Percentiles rank a stretch among this genome's conserved stretches.
Conservation (phyloP, 306 rosid genomes). For the Cyclanthera cordifolia region DNA sequence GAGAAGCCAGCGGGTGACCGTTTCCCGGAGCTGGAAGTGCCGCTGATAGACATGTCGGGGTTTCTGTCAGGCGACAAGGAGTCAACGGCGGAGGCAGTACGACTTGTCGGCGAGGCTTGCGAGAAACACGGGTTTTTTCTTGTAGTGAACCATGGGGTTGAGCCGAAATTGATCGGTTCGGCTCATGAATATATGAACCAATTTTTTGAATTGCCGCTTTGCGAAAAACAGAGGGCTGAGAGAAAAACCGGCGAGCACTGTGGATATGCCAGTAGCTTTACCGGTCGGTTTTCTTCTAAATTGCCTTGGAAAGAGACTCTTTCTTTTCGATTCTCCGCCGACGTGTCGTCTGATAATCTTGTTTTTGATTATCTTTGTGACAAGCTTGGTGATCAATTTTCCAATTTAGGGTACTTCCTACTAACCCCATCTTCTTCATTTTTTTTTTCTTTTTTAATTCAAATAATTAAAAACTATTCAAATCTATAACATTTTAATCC, state of each 20-base stretch:
- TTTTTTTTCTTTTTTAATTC: too few species aligned
- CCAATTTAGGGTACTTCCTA: constrained; percentile 56
- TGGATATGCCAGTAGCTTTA: constrained; percentile 95
- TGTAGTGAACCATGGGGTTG: constrained; percentile 72
- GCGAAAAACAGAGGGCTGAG: constrained; percentile 64
- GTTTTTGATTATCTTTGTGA: constrained; percentile 41
- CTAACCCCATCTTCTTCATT: too few species aligned
- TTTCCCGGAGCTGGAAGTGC: constrained; percentile 49
- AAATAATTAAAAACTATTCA: too few species aligned
- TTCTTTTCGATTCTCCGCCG: constrained; percentile 47
- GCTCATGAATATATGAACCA: constrained; percentile 57
- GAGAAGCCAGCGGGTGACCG: constrained; percentile 43
- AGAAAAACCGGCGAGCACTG: constrained; percentile 72
- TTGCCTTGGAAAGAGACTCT: constrained; percentile 95
- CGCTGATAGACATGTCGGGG: constrained; percentile 44
- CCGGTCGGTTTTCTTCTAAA: constrained; percentile 73
- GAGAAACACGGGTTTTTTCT: constrained; percentile 76
- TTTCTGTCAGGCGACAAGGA: constrained; percentile 51
- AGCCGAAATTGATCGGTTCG: constrained; percentile 29
- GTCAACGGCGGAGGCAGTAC: constrained; percentile 42
- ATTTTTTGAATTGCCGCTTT: constrained; percentile 61
- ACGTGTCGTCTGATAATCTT: constrained; percentile 15
- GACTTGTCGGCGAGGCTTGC: constrained; percentile 57
- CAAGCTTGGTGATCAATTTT: constrained; percentile 48
- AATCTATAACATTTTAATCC: too few species aligned